Evolutionary conservation across 1,284 basidiomycete genomes (phyloP).

Genomic region (Amylostereum chailletii): DNA sequence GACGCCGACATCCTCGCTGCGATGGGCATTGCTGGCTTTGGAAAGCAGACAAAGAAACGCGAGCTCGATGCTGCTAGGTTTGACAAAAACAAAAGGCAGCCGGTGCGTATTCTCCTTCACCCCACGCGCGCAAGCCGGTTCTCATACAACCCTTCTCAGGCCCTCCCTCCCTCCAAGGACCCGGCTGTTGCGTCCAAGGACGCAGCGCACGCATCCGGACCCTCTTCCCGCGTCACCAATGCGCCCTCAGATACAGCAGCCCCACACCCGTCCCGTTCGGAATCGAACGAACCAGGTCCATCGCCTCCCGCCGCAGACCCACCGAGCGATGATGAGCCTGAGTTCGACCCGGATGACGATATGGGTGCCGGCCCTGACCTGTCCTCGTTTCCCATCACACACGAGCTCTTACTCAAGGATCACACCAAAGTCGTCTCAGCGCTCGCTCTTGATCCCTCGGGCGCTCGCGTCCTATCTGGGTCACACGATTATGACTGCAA

Average conservation of each 20-base stretch:
- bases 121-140: not conserved
- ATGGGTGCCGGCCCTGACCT: conserved; percentile 35
- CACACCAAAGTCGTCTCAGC: conserved; percentile 94
- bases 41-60: conserved; percentile 57
- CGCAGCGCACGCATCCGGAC: too few species aligned
- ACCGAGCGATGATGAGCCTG: conserved; percentile 38
- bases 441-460: conserved; percentile 85
- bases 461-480: conserved; percentile 85
- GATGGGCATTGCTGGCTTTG: conserved; percentile 77
- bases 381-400: conserved; percentile 71
- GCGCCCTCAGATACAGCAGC: not conserved
- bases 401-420: conserved; percentile 87
- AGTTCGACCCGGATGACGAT: conserved; percentile 52
- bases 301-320: conserved; percentile 13
- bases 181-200: too few species aligned
- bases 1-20: conserved; percentile 64
- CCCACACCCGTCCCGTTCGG: not conserved
- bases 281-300: conserved; percentile 11
- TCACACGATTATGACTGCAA: conserved; percentile 97
- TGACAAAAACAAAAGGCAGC: conserved; percentile 63
- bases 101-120: conserved; percentile 21
- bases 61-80: conserved; percentile 63
- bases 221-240: too few species aligned
- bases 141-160: not conserved
- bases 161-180: too few species aligned